A percentile compares a stretch with the other conserved stretches of the same genome.
Conservation (phyloP, 1,284 basidiomycete species). For the Porphyrellus sp. region DNA sequence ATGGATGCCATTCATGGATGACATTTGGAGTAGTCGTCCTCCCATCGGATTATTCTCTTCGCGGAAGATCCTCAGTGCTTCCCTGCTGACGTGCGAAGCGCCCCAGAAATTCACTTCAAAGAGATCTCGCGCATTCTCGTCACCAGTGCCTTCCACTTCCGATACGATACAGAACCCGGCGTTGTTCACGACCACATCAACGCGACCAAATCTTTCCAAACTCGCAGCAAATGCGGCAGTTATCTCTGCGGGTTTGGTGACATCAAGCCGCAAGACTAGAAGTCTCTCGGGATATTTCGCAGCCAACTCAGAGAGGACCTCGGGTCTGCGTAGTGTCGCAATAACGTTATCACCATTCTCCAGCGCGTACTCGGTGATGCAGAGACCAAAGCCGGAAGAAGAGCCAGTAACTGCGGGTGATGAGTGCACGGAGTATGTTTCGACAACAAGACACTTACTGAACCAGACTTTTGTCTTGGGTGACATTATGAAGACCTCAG, state of each 20-base stretch:
- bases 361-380: constrained; percentile 17
- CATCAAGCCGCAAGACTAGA: constrained; percentile 40
- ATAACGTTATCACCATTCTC: constrained; percentile 35
- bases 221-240: constrained; percentile 33
- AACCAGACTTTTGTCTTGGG: constrained; percentile 24
- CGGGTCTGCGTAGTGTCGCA: constrained; percentile 34
- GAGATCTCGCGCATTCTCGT: constrained; percentile 24
- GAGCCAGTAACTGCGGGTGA: constrained; percentile 20
- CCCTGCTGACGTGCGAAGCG: constrained; percentile 33
- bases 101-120: constrained; percentile 40
- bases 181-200: no score
- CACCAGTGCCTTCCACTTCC: constrained; percentile 19
- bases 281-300: constrained; percentile 29
- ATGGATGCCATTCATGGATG: constrained; percentile 16
- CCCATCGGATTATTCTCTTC: constrained; percentile 26
- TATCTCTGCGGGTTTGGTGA: constrained; percentile 33
- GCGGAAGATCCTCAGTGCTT: constrained; percentile 25
- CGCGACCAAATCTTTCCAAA: constrained; percentile 35
- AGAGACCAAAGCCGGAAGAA: constrained; percentile 24
- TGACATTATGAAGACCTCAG: background rate
- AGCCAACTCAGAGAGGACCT: constrained; percentile 28
- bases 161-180: no score
- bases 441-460: constrained; percentile 5
- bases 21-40: constrained; percentile 24
- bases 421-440: background rate